phyloP scores from a whole-genome alignment of 305 asterid genomes.

The Ruellia speciosa region DNA sequence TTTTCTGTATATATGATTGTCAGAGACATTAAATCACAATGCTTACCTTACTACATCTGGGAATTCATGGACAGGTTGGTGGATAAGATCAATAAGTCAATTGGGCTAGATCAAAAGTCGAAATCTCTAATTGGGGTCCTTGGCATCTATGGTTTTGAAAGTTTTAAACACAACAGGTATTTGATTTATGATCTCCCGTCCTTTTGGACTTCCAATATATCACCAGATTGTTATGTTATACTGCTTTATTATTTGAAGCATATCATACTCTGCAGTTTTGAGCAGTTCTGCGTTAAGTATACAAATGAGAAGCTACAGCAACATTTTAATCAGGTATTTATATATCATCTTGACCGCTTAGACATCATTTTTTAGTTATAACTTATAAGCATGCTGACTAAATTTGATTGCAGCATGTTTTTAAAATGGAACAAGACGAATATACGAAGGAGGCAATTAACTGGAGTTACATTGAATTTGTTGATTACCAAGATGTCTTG shows the following conservation, averaged over 20 bases:
- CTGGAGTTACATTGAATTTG: slow-evolving; percentile 99
- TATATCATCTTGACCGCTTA: not conserved
- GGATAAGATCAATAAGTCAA: slow-evolving; percentile 75
- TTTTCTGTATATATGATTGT: slow-evolving; percentile 12
- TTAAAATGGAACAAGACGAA: slow-evolving; percentile 98
- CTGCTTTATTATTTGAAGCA: slow-evolving; percentile 20
- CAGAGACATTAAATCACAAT: not conserved
- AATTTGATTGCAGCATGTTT: slow-evolving; percentile 68
- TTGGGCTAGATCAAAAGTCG: slow-evolving; percentile 86
- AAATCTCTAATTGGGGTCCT: slow-evolving; percentile 86
- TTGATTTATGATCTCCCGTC: too few species aligned
- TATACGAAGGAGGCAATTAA: slow-evolving; percentile 90
- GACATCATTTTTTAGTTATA: too few species aligned
- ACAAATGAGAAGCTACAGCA: slow-evolving; percentile 65
- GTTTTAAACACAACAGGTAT: slow-evolving; percentile 99
- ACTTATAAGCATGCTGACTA: slow-evolving; percentile 15
- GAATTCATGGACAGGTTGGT: slow-evolving; percentile 93
- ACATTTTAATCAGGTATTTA: slow-evolving; percentile 82
- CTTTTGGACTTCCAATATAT: too few species aligned
- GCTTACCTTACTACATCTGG: slow-evolving; percentile 13
- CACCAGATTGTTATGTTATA: too few species aligned
- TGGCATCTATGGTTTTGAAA: slow-evolving; percentile 96
- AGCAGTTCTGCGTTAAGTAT: slow-evolving; percentile 57
- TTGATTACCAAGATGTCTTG: slow-evolving; percentile 83
- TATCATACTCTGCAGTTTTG: slow-evolving; percentile 41